Conservation (phyloP, 2,329 filamentous ascomycete species). For the Aspergillus hortae region DNA sequence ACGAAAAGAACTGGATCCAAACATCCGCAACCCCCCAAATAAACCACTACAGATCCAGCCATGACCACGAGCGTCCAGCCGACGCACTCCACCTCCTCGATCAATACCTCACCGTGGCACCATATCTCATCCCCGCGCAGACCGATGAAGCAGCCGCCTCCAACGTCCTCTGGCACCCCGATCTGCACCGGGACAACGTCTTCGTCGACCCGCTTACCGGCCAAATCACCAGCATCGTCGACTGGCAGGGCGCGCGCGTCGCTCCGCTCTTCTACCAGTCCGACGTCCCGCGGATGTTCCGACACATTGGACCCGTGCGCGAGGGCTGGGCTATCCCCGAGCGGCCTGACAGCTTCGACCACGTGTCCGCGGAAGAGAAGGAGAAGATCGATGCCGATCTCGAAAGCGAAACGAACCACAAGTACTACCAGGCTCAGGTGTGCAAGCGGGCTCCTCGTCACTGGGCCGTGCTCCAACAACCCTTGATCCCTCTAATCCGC, state of each 20-base stretch:
- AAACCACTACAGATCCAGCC: constrained; percentile 22
- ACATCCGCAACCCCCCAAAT: constrained; percentile 20
- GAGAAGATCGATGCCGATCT: constrained; percentile 23
- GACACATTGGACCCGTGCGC: constrained; percentile 24
- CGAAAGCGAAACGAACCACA: constrained; percentile 32
- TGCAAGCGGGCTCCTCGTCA: constrained; percentile 25
- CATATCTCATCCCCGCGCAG: constrained; percentile 16
- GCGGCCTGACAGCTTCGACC: constrained; percentile 26
- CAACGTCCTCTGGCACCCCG: constrained; percentile 26
- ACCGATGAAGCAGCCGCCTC: constrained; percentile 6
- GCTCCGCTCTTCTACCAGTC: constrained; percentile 28
- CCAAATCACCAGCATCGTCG: constrained; percentile 23
- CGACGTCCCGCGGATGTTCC: constrained; percentile 25
- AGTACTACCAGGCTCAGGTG: constrained; percentile 33
- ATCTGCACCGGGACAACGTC: constrained; percentile 26
- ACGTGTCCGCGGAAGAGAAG: constrained; percentile 21
- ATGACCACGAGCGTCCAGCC: constrained; percentile 17
- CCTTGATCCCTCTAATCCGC: constrained; percentile 15
- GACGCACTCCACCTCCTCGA: constrained; percentile 21
- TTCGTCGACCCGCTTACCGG: constrained; percentile 24
- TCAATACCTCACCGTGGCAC: constrained; percentile 23
- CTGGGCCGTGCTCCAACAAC: constrained; percentile 24
- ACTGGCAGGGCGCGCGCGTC: constrained; percentile 22
- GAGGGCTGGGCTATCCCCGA: constrained; percentile 29
- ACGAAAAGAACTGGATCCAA: constrained; percentile 24